A percentile compares a stretch with the other conserved stretches of the same genome.
Evolutionary conservation across 2,329 filamentous ascomycete genomes (phyloP).

Genomic region (Pseudogymnoascus sp.): DNA sequence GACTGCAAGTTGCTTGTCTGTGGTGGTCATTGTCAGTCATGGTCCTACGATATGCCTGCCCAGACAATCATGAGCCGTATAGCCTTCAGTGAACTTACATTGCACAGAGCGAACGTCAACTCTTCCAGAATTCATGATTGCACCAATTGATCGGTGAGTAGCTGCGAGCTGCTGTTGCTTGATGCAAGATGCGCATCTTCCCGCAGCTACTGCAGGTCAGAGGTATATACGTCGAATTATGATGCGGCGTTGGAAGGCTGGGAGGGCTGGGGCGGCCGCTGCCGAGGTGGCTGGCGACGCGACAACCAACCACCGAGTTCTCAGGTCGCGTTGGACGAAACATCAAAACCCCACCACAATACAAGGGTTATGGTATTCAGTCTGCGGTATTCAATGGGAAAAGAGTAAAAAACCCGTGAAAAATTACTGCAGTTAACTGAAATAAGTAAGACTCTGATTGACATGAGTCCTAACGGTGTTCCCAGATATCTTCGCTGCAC

Average conservation of each 20-base stretch:
- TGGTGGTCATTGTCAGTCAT: conserved; percentile 5
- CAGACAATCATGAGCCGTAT: background rate
- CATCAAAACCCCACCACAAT: conserved; percentile 4
- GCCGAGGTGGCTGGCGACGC: conserved; percentile 7
- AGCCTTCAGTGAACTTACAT: background rate
- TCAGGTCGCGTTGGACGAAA: conserved; percentile 5
- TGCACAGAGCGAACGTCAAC: conserved; percentile 4
- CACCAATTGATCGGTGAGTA: background rate
- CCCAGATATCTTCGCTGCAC: background rate
- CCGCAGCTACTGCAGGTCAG: conserved; percentile 5
- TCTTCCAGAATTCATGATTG: conserved; percentile 7
- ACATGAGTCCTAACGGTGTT: background rate
- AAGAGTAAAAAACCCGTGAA: background rate
- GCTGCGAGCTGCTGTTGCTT: background rate
- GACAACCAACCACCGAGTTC: conserved; percentile 1
- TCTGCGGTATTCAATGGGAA: background rate
- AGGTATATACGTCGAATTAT: conserved; percentile 10
- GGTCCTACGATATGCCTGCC: background rate
- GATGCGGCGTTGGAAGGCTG: background rate
- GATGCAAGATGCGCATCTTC: conserved; percentile 10
- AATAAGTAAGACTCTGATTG: background rate
- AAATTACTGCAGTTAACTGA: background rate
- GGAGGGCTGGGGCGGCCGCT: conserved; percentile 7
- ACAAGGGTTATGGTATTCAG: background rate
- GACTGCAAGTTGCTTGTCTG: background rate